phyloP scores from a whole-genome alignment of 1,284 basidiomycete genomes.

The Cutaneotrichosporon sp. region DNA sequence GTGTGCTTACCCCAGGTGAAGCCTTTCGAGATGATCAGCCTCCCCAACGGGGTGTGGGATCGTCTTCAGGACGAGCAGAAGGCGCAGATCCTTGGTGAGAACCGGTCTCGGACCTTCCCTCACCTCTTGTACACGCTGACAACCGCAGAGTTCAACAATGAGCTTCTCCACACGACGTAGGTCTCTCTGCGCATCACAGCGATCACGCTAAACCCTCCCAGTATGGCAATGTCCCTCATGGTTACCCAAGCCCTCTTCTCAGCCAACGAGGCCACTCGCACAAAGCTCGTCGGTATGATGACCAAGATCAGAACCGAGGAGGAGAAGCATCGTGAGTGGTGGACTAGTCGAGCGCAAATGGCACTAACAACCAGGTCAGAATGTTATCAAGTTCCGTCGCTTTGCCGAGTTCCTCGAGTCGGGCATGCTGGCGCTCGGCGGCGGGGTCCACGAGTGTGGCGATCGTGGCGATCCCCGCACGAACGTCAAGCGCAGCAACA shows the following conservation, averaged over 20 bases:
- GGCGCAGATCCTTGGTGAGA: constrained; percentile 31
- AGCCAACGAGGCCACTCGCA: constrained; percentile 17
- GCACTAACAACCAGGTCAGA: constrained; percentile 8
- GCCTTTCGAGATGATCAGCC: constrained; percentile 20
- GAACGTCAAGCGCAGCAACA: background rate
- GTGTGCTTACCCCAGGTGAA: constrained; percentile 21
- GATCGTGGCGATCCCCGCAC: background rate
- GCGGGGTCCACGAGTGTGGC: background rate
- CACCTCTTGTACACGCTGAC: background rate
- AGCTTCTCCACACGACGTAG: constrained; percentile 9
- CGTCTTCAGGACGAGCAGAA: constrained; percentile 29
- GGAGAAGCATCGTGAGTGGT: constrained; percentile 32
- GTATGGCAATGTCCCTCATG: constrained; percentile 18
- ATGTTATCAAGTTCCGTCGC: background rate
- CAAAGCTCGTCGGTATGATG: constrained; percentile 29
- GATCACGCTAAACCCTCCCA: background rate
- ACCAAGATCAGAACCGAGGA: constrained; percentile 32
- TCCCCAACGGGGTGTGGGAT: constrained; percentile 35
- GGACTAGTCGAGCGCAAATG: background rate
- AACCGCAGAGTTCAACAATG: constrained; percentile 10
- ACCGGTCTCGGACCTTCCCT: background rate
- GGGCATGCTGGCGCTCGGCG: background rate
- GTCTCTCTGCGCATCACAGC: background rate
- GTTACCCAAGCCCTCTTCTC: constrained; percentile 27
- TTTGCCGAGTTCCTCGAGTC: background rate